Base-by-base conservation (phyloP, 768 basidiomycete species). In the Mycena capillaripes region DNA sequence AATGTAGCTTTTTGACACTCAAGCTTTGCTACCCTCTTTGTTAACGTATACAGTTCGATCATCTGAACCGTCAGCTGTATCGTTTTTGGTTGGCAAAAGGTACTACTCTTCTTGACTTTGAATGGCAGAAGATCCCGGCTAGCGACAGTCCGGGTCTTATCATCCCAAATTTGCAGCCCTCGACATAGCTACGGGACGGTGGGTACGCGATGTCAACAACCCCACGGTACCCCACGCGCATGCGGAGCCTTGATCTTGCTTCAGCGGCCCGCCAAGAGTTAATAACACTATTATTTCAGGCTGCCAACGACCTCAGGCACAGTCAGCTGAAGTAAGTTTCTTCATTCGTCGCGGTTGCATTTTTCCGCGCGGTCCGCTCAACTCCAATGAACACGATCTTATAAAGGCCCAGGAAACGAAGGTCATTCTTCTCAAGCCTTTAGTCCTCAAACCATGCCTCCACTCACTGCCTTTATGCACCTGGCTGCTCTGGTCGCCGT, bases 331-430 rank as follows among this genome's bases (percentile, higher is more conserved):
- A 48, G 46, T 48, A 48, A 48, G n/a, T 59, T 16, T 52, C 34
- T 52, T 36, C 27, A 29, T 61, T 25, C 11, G 27, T 29, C 29
- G 46, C 46, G n/a, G 34, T 12, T 2, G 59, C 21, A 50, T 36
- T 63, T 63, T 25, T 48, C 61, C 48, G 61, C 48, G 32, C 61
- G 61, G 61, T 63, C 44, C 50, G 44, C 34, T 50, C 23, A 3
- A 50, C 6, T 10, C 11, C 32, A 48, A 17, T 11, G 29, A 60
- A 23, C 1, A 25, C 21, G 58, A 11, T 46, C n/a, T 27, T 60
- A 60, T 60, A 60, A 60, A 14, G 40, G 40, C 42, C 42, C 0
- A n/a, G 25, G n/a, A 60, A 44, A 25, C 29, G 11, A 56, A n/a
- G 2, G 27, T 11, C 29, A 5, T 14, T 60, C 25, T 21, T 44